Conservation (phyloP, 106 monocot genomes). For the Allium fistulosum region DNA sequence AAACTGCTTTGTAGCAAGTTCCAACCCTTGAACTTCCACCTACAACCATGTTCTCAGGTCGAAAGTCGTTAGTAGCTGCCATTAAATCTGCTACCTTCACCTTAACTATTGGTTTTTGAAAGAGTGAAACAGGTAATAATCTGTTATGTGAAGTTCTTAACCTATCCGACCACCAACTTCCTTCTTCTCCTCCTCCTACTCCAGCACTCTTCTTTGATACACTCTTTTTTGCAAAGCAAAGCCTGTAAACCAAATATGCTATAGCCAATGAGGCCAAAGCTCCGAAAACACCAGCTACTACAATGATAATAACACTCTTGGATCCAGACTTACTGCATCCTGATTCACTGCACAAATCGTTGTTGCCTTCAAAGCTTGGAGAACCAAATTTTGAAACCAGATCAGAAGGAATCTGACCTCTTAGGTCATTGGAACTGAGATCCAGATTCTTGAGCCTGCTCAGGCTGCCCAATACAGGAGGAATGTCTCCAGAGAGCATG, state of each 20-base stretch:
- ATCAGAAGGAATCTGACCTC: slow-evolving; percentile 34
- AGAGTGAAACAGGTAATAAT: slow-evolving; percentile 53
- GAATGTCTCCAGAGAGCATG: slow-evolving; percentile 21
- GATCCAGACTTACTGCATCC: slow-evolving; percentile 7
- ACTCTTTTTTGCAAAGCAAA: slow-evolving; percentile 14
- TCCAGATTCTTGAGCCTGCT: slow-evolving; percentile 41
- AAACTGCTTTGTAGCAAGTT: slow-evolving; percentile 59
- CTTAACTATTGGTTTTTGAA: slow-evolving; percentile 89
- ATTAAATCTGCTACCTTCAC: slow-evolving; percentile 74
- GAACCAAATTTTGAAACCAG: slow-evolving; percentile 5
- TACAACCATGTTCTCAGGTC: slow-evolving; percentile 36
- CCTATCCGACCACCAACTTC: slow-evolving; percentile 45
- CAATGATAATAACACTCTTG: slow-evolving; percentile 23
- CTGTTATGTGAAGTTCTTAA: slow-evolving; percentile 46
- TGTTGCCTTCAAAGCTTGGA: slow-evolving; percentile 23
- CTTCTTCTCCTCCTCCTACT: slow-evolving; percentile 17
- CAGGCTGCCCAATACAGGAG: slow-evolving; percentile 1
- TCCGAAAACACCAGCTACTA: slow-evolving; percentile 56
- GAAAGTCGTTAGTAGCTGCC: slow-evolving; percentile 65
- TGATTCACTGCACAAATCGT: slow-evolving; percentile 25
- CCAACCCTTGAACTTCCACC: slow-evolving; percentile 47
- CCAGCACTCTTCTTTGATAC: neutral
- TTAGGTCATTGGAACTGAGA: slow-evolving; percentile 44
- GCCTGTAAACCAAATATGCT: slow-evolving; percentile 33
- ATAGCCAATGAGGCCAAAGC: slow-evolving; percentile 31